Base-by-base conservation (phyloP, 148 eudicot species). In the Rhododendron mucronatum region DNA sequence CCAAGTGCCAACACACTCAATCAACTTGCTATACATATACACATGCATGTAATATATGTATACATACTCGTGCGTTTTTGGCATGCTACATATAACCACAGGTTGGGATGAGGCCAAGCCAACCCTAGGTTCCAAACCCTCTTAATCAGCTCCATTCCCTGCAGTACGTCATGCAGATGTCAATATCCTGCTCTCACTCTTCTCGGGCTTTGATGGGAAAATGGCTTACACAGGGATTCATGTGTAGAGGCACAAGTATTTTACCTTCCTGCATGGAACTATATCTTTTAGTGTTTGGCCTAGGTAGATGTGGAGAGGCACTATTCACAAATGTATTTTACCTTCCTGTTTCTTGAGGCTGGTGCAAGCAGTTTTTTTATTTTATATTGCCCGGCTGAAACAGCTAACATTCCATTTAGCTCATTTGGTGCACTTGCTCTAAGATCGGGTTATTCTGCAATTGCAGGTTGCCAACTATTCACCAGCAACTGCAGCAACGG, bases 401-500 rank as follows among this genome's bases (percentile, higher is more conserved):
- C 4, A 55, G 21, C 23, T 55, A 16, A 55, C 57, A 53, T 53
- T 53, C 61, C 61, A 55, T 55, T 55, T 16, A 15, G 61, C 61
- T 55, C 61, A 18, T 55, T 55, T 16, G 61, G 18, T 55, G 37
- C 33, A 69, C 16, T 13, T 69, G 7, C 16, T 30, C 5, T 83
- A 35, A 83, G 53, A 28, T 83, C 51, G 16, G 23, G 30, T 39
- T 63, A 28, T 82, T 41, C 16, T 28, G 8, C 12, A 39, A 63
- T 53, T 92, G 86, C 91, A 97, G 99, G 99, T 84, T 97, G 85
- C 99, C 99, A 39, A 97, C 94, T 30, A 95, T 97, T 87, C 98
- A 97, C 78, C 98, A 97, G 87, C 98, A 97, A 80, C 95, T 93
- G 89, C 99, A 97, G 80, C 99, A 97, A 81, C 96, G 99, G 18